Base-by-base conservation (phyloP, 2,329 filamentous ascomycete species). In the Fusarium kyushuense region DNA sequence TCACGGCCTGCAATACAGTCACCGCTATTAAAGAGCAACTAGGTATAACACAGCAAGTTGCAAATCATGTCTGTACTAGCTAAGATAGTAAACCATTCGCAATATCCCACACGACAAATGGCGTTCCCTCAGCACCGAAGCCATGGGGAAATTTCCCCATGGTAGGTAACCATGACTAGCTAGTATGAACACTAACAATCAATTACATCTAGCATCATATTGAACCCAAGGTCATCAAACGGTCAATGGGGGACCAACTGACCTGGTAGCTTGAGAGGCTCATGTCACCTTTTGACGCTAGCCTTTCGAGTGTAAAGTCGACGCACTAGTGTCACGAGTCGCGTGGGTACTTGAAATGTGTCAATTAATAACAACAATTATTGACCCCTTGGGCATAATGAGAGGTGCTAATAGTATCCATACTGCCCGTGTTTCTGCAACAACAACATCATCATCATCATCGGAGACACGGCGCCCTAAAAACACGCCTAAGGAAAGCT, bases 151-250 rank as follows among this genome's bases (percentile, higher is more conserved):
- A 54, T 33, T 33, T 48, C 41, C 41, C 30, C 11, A 25, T 16
- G 23, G 16, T 27, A 42, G 21, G 13, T 52, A 38, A n/a, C 59
- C 64, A 67, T 71, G 61, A 60, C 54, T 61, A 63, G 58, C 48
- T 61, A 57, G 60, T 40, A 54, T 32, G 32, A 52, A 32, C 58
- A 67, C 69, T 65, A 69, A 36, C 46, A 67, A 63, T 63, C 60
- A 27, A 48, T 21, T 30, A 21, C 33, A 49, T 30, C 40, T 53
- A 40, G 23, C 36, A 64, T 29, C 45, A 11, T 41, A 10, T 38
- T 8, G 33, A 42, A 36, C 25, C 32, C 23, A 21, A 59, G 25
- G 27, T 55, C 42, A 65, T 59, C 54, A 63, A 69, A 67, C 27
- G 41, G 29, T 43, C 46, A 29, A 54, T 43, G 29, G 30, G 29